Evolutionary conservation across 768 basidiomycete species (phyloP), one percentile per base, ranked within the genome.

Genomic region (Clitopilus passeckerianus): DNA sequence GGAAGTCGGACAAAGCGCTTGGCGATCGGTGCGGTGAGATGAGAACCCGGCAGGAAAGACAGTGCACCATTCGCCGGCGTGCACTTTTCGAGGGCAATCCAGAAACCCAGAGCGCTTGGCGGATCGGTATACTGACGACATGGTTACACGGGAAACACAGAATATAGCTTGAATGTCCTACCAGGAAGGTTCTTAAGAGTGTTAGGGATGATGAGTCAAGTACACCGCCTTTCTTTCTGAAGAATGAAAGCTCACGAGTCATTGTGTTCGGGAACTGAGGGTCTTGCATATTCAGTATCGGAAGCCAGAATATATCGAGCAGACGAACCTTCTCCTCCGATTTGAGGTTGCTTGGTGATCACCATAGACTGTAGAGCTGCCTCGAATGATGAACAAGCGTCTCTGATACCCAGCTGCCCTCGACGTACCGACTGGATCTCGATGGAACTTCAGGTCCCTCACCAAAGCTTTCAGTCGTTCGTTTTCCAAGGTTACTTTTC

Each of bases 61-160:
- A 95, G 80, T 7, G 93, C 92, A 8, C 94, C 94, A 65, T 95
- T 95, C 46, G 75, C 73, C 1, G 81, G 68, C 5, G 94, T 95
- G 71, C 95, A 97, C 60, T 84, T 80, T 70, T 98, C 96, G 35
- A 99, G 76, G 0, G 96, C 92, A 59, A 98, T 91, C 97, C 97
- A 99, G 70, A 95, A 93, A 1, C 97, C 97, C 20, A 98, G 82
- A 0, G 97, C 97, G 8, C 86, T 87, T 0, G 91, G 91, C 10
- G 97, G 97, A 41, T 90, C 79, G 8, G 95, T 97, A 73, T 96
- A 98, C 86, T 98, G 70, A 44, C 37, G 15, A 9, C 34, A 33
- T 33, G 33, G 54, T 56, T 34, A n/a, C 50, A 23, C 5, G 37
- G 59, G 37, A 64, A 60, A 18, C 33, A 8, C 14, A 33, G 20